Evolutionary conservation across 2,329 filamentous ascomycete genomes (phyloP).

Genomic region (Aspergillus pseudoglaucus): DNA sequence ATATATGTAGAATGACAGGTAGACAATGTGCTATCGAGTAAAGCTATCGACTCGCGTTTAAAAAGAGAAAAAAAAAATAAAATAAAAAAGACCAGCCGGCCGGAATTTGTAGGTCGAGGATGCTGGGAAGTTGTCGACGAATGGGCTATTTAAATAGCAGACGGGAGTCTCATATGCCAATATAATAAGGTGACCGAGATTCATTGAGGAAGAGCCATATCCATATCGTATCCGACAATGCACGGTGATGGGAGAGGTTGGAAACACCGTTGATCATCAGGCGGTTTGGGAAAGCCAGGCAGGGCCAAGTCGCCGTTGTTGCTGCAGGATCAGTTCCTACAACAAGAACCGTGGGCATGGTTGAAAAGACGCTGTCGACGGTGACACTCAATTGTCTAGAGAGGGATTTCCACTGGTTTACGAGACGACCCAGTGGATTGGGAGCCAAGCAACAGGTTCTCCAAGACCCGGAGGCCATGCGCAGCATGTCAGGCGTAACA

Average conservation of each 20-base stretch:
- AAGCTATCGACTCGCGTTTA: neutral
- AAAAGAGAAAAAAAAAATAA: neutral
- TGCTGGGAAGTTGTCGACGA: neutral
- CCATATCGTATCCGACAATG: neutral
- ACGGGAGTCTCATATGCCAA: neutral
- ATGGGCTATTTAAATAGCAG: neutral
- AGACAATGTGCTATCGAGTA: neutral
- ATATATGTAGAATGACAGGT: conserved; percentile 1
- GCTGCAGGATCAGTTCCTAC: conserved; percentile 5
- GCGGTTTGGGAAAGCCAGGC: neutral
- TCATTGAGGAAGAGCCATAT: neutral
- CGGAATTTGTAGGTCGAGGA: neutral
- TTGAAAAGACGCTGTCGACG: conserved; percentile 1
- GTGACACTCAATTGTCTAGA: conserved; percentile 12
- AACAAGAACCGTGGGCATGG: conserved; percentile 3
- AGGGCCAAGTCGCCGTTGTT: neutral
- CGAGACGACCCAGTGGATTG: conserved; percentile 18
- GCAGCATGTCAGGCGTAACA: conserved; percentile 30
- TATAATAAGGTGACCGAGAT: neutral
- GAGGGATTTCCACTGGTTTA: conserved; percentile 21
- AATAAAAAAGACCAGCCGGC: neutral
- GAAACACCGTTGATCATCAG: neutral
- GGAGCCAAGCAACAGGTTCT: conserved; percentile 9
- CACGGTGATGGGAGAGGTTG: neutral
- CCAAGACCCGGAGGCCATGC: conserved; percentile 15